phyloP scores from a whole-genome alignment of 1,139 yeast species.

The Yamadazyma oceani region DNA sequence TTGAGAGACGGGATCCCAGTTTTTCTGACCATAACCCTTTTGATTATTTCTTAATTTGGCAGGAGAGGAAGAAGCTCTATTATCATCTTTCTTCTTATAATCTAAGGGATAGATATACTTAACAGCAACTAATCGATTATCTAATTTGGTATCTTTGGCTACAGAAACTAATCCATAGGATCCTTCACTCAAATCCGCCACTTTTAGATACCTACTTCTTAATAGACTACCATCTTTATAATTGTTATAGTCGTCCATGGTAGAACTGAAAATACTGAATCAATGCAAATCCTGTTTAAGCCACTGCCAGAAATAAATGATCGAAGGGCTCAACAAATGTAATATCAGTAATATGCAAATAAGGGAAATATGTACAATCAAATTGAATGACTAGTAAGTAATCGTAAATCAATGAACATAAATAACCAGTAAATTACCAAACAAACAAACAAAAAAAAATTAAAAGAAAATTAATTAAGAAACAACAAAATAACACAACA shows the following conservation, averaged over 20 bases:
- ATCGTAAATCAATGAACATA: too few relatives aligned
- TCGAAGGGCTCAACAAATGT: too few relatives aligned
- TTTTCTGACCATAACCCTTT: not conserved
- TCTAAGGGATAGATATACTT: conserved; percentile 68
- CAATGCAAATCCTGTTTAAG: not conserved
- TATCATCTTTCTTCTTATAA: conserved; percentile 27
- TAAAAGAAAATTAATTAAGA: too few relatives aligned
- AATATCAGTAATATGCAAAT: too few relatives aligned
- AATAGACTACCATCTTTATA: conserved; percentile 67
- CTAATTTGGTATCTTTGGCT: conserved; percentile 63
- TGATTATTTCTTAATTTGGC: conserved; percentile 27
- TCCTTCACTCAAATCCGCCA: conserved; percentile 85
- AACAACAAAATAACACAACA: too few relatives aligned
- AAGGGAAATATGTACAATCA: too few relatives aligned
- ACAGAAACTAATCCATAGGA: conserved; percentile 90
- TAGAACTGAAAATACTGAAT: not conserved
- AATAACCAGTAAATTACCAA: too few relatives aligned
- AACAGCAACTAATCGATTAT: conserved; percentile 69
- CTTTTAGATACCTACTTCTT: conserved; percentile 62
- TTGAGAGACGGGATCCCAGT: not conserved
- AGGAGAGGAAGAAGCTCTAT: conserved; percentile 39
- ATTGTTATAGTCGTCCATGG: conserved; percentile 46
- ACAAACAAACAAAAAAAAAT: too few relatives aligned
- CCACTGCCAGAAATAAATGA: too few relatives aligned
- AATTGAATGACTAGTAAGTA: too few relatives aligned